Conservation (phyloP, 129 eudicot genomes). For the Chrysanthemum seticuspe region DNA sequence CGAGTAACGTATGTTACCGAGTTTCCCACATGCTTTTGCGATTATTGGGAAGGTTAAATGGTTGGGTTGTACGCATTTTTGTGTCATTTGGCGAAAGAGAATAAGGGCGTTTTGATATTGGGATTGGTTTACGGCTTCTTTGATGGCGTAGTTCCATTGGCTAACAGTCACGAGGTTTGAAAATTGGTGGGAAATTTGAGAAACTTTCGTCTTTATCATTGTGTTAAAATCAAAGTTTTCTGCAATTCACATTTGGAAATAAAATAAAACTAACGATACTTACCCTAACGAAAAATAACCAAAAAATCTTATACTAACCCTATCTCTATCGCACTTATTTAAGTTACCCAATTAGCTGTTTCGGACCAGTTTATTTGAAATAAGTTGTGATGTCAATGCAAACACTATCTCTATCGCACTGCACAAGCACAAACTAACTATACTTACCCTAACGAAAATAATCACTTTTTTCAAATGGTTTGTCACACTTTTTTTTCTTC, state of each 20-base stretch:
- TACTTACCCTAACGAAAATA: no score
- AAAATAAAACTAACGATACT: constrained; percentile 16
- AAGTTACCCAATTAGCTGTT: no score
- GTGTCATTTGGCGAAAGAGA: constrained; percentile 58
- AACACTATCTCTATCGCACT: no score
- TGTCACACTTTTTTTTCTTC: background rate
- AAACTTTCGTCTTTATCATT: constrained; percentile 37
- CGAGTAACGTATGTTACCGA: constrained; percentile 28
- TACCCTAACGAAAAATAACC: no score
- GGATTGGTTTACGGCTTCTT: constrained; percentile 50
- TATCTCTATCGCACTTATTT: no score
- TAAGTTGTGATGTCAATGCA: no score
- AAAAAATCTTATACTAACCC: no score
- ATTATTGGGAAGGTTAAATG: constrained; percentile 60
- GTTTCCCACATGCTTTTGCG: constrained; percentile 76
- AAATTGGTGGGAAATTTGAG: constrained; percentile 37
- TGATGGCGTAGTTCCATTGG: constrained; percentile 56
- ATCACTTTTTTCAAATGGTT: no score
- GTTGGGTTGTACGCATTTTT: constrained; percentile 46
- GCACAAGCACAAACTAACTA: no score
- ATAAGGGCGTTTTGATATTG: constrained; percentile 48
- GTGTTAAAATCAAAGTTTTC: constrained; percentile 17
- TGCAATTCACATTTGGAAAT: constrained; percentile 23
- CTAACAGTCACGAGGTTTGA: constrained; percentile 25
- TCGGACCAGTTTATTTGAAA: no score